Evolutionary conservation across 2,329 filamentous ascomycete species (phyloP).

Genomic region (Cordyceps javanica): DNA sequence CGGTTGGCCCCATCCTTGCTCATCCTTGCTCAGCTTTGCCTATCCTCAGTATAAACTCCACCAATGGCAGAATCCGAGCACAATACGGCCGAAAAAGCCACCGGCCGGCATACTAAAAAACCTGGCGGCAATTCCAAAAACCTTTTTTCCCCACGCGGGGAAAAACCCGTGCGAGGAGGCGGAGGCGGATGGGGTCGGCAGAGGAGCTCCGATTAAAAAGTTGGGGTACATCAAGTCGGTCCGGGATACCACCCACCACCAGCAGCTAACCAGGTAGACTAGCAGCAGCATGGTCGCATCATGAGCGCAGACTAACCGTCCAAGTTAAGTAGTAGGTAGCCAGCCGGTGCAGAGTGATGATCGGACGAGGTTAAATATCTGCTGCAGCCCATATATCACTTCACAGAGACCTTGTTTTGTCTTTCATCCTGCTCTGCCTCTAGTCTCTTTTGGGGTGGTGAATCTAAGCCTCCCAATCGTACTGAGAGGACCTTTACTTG

Average conservation of each 20-base stretch:
- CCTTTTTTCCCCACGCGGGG: not conserved
- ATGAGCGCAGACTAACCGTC: too few species aligned
- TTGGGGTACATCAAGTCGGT: not conserved
- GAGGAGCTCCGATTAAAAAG: not conserved
- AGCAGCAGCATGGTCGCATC: constrained; percentile 6
- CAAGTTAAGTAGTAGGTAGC: too few species aligned
- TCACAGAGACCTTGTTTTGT: not conserved
- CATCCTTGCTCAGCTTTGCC: not conserved
- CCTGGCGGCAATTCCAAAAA: not conserved
- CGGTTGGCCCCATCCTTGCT: too few species aligned
- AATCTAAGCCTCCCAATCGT: too few species aligned
- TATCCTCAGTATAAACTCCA: not conserved
- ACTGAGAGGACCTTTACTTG: not conserved
- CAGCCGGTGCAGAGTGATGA: not conserved
- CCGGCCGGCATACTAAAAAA: not conserved
- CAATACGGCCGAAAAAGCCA: not conserved
- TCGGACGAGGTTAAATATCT: constrained; percentile 9
- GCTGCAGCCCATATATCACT: not conserved
- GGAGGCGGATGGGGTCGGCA: too few species aligned
- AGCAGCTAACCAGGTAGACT: not conserved
- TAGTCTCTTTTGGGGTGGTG: not conserved
- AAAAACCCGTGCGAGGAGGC: not conserved
- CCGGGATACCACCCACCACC: not conserved
- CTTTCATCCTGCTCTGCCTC: not conserved
- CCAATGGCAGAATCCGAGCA: not conserved